Evolutionary conservation across 352 stramenopile genomes (phyloP), one percentile per base, ranked within the genome.

Genomic region (Phytopythium cucurbitacearum): DNA sequence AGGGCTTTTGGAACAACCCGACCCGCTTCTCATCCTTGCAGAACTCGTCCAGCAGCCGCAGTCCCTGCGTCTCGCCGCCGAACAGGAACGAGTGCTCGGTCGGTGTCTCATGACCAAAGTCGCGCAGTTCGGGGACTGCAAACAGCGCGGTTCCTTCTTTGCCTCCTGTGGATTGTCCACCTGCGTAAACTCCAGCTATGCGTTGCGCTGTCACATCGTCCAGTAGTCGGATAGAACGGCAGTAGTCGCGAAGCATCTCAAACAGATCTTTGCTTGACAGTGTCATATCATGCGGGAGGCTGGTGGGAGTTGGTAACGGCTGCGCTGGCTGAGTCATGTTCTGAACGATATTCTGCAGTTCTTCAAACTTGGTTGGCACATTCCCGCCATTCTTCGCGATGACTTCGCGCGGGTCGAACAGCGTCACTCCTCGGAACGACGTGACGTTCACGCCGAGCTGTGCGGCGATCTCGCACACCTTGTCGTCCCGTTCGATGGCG

Each of bases 1-100:
- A 95, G 0, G 97, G 97, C 60, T 99, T 99, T 69, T 98, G 86
- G 65, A 99, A 99, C 1, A 83, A 73, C 21, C 80, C 83, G 4
- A 97, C 86, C 37, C 85, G 95, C 36, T 73, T 63, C 46, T 83
- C 66, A 15, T 80, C 60, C 1, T 73, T 60, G 52, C 73, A 91
- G 43, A 87, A 85, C n/a, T 71, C 64, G 7, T 84, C 64, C 40
- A 92, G 43, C 3, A 73, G 57, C 13, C 64, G 61, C 21, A 96
- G 53, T 0, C 67, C 78, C 43, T 69, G 45, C 9, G 64, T 79
- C 60, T 87, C 77, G 9, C 80, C 76, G n/a, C 77, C 76, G 13
- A 71, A 75, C 34, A 84, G 65, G 32, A 82, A 75, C 41, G 71
- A 72, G 41, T 84, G 73, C 2, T 59, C 51, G 7, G 61, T 33